A percentile compares a stretch with the other conserved stretches of the same genome.
phyloP scores from a whole-genome alignment of 495 filamentous ascomycete genomes.

The Barbatosphaeria neglecta region DNA sequence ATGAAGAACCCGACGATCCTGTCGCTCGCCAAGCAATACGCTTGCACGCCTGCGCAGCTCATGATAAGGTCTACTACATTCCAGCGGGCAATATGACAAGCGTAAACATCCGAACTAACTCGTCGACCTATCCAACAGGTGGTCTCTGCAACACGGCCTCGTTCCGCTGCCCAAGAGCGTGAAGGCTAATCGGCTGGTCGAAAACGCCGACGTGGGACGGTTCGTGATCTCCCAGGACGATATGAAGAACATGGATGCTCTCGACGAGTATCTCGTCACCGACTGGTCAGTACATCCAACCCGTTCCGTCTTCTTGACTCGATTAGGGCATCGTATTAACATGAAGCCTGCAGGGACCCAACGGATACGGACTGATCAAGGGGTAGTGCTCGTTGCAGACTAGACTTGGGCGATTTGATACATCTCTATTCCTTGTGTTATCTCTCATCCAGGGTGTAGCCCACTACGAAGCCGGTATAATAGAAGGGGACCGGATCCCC shows the following conservation, averaged over 20 bases:
- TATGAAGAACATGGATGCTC: constrained; percentile 48
- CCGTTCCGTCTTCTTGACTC: not conserved
- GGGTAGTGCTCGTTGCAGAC: too few relatives aligned
- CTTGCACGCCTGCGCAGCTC: constrained; percentile 48
- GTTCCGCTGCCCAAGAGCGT: constrained; percentile 66
- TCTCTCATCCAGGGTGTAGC: too few relatives aligned
- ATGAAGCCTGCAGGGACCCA: not conserved
- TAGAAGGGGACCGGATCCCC: too few relatives aligned
- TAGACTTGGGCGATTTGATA: too few relatives aligned
- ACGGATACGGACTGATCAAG: not conserved
- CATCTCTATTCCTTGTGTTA: too few relatives aligned
- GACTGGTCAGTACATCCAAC: constrained; percentile 30
- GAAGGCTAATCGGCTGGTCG: constrained; percentile 46
- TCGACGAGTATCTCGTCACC: constrained; percentile 59
- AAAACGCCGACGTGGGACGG: constrained; percentile 54
- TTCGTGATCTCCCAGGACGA: constrained; percentile 54
- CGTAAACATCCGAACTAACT: not conserved
- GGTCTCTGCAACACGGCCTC: constrained; percentile 62
- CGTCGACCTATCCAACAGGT: constrained; percentile 12
- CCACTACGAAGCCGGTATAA: too few relatives aligned
- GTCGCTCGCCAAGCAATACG: constrained; percentile 43
- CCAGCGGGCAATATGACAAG: not conserved
- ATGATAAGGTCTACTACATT: constrained; percentile 33
- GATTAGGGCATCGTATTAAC: not conserved
- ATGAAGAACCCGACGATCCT: constrained; percentile 42